phyloP scores from a whole-genome alignment of 768 basidiomycete genomes.

The Dendrothele bispora region DNA sequence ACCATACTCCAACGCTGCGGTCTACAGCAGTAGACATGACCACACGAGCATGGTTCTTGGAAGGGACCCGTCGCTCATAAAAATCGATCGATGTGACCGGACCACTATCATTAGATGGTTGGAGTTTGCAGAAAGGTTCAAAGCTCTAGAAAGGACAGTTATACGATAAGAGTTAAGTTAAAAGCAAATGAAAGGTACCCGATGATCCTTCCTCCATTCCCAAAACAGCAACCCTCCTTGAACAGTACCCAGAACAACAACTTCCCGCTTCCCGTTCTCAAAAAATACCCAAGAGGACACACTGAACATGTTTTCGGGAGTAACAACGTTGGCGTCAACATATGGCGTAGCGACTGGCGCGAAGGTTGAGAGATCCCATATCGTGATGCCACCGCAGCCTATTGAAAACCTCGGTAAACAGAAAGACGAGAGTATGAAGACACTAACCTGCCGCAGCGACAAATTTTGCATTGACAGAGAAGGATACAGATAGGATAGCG shows the following conservation, averaged over 20 bases:
- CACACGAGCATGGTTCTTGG: not conserved
- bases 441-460: not conserved
- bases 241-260: slow-evolving; percentile 1
- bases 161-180: too few relatives aligned
- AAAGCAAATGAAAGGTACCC: not conserved
- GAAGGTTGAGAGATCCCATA: not conserved
- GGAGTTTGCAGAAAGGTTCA: not conserved
- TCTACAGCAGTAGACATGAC: not conserved
- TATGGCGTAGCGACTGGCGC: not conserved
- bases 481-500: not conserved
- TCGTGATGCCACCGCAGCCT: not conserved
- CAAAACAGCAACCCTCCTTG: not conserved
- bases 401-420: not conserved
- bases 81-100: not conserved
- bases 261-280: not conserved
- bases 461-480: slow-evolving; percentile 2
- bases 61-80: not conserved
- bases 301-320: not conserved
- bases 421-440: too few relatives aligned
- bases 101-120: not conserved
- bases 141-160: too few relatives aligned
- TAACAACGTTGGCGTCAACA: slow-evolving; percentile 1
- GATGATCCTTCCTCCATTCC: not conserved
- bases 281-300: not conserved
- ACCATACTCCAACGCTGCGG: not conserved